Evolutionary conservation across 2,329 filamentous ascomycete genomes (phyloP).

Genomic region (Epichloe typhina): DNA sequence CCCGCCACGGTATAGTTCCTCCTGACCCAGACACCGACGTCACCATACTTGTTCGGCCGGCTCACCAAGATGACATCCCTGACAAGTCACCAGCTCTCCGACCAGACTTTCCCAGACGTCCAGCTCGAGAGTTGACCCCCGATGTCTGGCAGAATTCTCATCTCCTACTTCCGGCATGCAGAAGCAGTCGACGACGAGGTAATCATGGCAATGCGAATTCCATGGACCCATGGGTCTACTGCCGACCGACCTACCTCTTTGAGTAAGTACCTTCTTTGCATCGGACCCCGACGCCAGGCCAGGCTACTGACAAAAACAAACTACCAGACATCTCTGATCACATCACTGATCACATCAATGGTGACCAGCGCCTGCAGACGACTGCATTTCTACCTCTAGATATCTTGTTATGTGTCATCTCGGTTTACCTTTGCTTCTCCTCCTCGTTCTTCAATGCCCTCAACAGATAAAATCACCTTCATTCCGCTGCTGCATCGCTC

Average conservation of each 20-base stretch:
- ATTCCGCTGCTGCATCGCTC: neutral
- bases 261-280: too few relatives aligned
- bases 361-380: neutral
- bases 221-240: too few relatives aligned
- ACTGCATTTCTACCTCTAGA: neutral
- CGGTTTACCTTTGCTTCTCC: neutral
- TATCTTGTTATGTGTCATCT: neutral
- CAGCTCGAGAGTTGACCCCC: slow-evolving; percentile 16
- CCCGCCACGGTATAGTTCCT: slow-evolving; percentile 53
- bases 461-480: too few relatives aligned
- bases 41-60: slow-evolving; percentile 47
- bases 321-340: too few relatives aligned
- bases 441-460: too few relatives aligned
- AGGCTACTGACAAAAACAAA: too few relatives aligned
- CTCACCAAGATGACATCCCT: slow-evolving; percentile 36
- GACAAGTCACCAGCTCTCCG: slow-evolving; percentile 53
- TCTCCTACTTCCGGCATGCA: too few relatives aligned
- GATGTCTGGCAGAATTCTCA: too few relatives aligned
- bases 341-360: neutral
- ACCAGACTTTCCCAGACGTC: slow-evolving; percentile 63
- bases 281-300: too few relatives aligned
- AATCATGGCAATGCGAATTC: too few relatives aligned
- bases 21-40: slow-evolving; percentile 24
- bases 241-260: too few relatives aligned
- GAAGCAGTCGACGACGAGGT: too few relatives aligned